A percentile compares a stretch with the other conserved stretches of the same genome.
Evolutionary conservation across 192 early-diverging fungal genomes (phyloP).

Genomic region (Phlyctochytrium planicorne): DNA sequence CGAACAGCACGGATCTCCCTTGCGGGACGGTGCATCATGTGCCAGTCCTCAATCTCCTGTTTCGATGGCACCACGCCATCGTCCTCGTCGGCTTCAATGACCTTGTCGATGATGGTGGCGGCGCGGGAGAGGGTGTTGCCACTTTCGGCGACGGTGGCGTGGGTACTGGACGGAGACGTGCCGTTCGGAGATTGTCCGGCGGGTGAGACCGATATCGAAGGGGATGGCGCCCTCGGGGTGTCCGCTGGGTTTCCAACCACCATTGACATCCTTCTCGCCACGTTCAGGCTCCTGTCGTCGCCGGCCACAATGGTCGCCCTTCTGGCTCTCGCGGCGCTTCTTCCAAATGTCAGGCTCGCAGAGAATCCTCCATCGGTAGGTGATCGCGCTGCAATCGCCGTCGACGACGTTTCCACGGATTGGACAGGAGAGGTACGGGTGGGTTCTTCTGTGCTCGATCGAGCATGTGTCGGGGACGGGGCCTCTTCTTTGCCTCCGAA

Average conservation of each 20-base stretch:
- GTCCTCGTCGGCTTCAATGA: constrained; percentile 22
- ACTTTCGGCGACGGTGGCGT: neutral
- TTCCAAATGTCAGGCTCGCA: neutral
- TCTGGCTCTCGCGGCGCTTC: neutral
- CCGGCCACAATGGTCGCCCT: neutral
- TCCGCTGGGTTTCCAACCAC: constrained; percentile 12
- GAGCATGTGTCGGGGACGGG: neutral
- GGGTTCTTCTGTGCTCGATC: constrained; percentile 1
- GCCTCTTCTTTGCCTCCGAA: neutral
- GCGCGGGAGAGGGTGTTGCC: constrained; percentile 5
- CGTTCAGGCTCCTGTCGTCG: constrained; percentile 22
- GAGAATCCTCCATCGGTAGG: too few species aligned
- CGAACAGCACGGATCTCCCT: constrained; percentile 53
- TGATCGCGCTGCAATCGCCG: too few species aligned
- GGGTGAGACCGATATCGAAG: neutral
- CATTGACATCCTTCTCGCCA: constrained; percentile 46
- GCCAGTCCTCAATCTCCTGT: constrained; percentile 61
- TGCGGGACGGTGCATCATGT: constrained; percentile 51
- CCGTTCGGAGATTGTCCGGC: neutral
- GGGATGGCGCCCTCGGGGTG: too few species aligned
- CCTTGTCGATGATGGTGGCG: constrained; percentile 2
- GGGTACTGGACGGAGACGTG: neutral
- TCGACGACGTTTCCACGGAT: neutral
- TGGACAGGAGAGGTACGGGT: neutral
- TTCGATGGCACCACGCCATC: constrained; percentile 33